Evolutionary conservation across 176 grass and related monocot genomes (phyloP).

Genomic region (Saccharum spontaneum): DNA sequence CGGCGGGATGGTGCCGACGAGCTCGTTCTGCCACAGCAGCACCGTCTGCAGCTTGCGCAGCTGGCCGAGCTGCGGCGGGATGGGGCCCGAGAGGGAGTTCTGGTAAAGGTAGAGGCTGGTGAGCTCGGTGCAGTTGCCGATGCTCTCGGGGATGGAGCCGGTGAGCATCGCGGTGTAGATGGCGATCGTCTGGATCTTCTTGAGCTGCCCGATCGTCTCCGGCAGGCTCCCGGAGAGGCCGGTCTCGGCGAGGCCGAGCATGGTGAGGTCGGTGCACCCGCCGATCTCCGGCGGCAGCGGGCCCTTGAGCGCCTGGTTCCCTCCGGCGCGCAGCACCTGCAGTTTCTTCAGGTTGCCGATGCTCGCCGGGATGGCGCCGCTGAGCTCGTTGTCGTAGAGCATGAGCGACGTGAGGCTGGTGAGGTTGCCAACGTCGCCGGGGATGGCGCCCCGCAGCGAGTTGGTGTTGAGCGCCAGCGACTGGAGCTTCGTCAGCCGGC

Average conservation of each 20-base stretch:
- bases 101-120: conserved; percentile 83
- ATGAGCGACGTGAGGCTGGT: no score
- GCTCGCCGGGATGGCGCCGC: no score
- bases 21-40: conserved; percentile 92
- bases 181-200: conserved; percentile 83
- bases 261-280: conserved; percentile 55
- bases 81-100: conserved; percentile 62
- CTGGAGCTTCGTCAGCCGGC: conserved; percentile 64
- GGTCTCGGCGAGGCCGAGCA: conserved; percentile 82
- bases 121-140: conserved; percentile 81
- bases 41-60: conserved; percentile 72
- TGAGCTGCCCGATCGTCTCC: conserved; percentile 66
- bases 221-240: conserved; percentile 76
- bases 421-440: no score
- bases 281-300: conserved; percentile 78
- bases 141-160: conserved; percentile 64
- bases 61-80: conserved; percentile 63
- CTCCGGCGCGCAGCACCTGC: conserved; percentile 76
- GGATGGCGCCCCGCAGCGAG: no score
- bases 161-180: conserved; percentile 82
- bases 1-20: conserved; percentile 75
- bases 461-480: no score
- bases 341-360: conserved; percentile 76
- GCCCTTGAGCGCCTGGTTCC: conserved; percentile 76
- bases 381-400: no score